Base-by-base conservation (phyloP, 2,329 filamentous ascomycete species). In the Fusarium mundagurra region DNA sequence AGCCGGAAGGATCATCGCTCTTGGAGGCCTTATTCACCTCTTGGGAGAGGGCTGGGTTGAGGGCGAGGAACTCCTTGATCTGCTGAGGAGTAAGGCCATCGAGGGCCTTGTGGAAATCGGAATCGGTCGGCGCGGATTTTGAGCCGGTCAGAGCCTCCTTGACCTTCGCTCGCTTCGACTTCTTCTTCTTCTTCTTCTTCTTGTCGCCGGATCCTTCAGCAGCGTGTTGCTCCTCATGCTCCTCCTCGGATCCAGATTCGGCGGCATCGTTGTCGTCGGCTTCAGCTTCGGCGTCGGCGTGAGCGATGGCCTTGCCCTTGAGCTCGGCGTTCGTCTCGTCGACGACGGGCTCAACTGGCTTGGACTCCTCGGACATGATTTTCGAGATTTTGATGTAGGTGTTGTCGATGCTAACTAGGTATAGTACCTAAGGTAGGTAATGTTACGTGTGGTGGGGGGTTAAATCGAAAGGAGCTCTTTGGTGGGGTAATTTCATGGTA, bases 11-110 rank as follows among this genome's bases (percentile, higher is more conserved):
- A 75, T 83, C 82, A 36, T 80, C 79, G 71, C 78, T 81, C 29
- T 81, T 82, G 27, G 81, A 81, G 43, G 81, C 83, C 50, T 80
- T 75, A 36, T 80, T 78, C 48, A 84, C 76, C 80, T 93, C 91
- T 75, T 90, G 88, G 71, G 92, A 89, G 76, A 95, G 86, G 7
- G 90, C 90, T n/a, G 92, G 92, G 81, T 95, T 91, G 77, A 94
- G 90, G 61, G 88, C 87, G 78, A 94, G 88, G 67, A 96, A 87
- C 74, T 94, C 90, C 69, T 89, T 82, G 69, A 91, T 83, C 79
- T 92, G 89, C 70, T 89, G 84, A 45, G 86, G 84, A 36, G 87
- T 88, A 64, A 92, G 84, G 54, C 84, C 85, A 38, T 85, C 83
- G 66, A 91, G 83, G 57, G 88, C 86, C 76, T 88, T 87, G 76